phyloP scores from a whole-genome alignment of 2,329 filamentous ascomycete genomes.

The Phyllosticta citribraziliensis region DNA sequence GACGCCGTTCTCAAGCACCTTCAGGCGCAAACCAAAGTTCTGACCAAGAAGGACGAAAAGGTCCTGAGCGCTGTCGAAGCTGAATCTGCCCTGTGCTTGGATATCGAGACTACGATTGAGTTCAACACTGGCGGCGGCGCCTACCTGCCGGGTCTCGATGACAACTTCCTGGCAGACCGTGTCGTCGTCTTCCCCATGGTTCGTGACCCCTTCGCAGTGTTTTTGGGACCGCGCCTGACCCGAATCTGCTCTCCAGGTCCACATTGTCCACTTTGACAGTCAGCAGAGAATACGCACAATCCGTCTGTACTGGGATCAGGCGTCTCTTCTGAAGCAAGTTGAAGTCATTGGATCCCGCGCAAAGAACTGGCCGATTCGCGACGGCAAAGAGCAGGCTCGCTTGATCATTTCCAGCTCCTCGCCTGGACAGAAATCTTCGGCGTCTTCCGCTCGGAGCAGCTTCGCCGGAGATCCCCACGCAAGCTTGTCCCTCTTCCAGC shows the following conservation, averaged over 20 bases:
- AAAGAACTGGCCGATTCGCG: slow-evolving; percentile 90
- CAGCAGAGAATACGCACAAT: slow-evolving; percentile 75
- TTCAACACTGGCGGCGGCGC: slow-evolving; percentile 73
- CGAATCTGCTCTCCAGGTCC: slow-evolving; percentile 31
- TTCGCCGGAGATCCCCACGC: slow-evolving; percentile 43
- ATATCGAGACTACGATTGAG: slow-evolving; percentile 74
- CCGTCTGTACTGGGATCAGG: slow-evolving; percentile 91
- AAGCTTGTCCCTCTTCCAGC: slow-evolving; percentile 63
- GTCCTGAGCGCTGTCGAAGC: slow-evolving; percentile 66
- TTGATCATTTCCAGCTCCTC: slow-evolving; percentile 52
- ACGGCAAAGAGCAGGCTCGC: slow-evolving; percentile 72
- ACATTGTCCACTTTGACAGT: slow-evolving; percentile 76
- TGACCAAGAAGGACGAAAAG: slow-evolving; percentile 76
- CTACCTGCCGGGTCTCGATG: slow-evolving; percentile 81
- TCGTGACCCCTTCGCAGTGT: not conserved
- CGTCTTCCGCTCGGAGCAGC: slow-evolving; percentile 26
- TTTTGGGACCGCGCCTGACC: not conserved
- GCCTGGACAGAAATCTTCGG: slow-evolving; percentile 34
- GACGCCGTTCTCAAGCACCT: slow-evolving; percentile 78
- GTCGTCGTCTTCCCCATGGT: slow-evolving; percentile 73
- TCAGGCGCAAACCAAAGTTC: slow-evolving; percentile 55
- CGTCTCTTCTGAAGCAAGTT: slow-evolving; percentile 80
- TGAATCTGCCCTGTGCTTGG: slow-evolving; percentile 57
- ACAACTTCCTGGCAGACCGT: slow-evolving; percentile 85
- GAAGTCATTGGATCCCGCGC: slow-evolving; percentile 86